Conservation (phyloP, 768 basidiomycete species). For the Rhizopogon sp. region DNA sequence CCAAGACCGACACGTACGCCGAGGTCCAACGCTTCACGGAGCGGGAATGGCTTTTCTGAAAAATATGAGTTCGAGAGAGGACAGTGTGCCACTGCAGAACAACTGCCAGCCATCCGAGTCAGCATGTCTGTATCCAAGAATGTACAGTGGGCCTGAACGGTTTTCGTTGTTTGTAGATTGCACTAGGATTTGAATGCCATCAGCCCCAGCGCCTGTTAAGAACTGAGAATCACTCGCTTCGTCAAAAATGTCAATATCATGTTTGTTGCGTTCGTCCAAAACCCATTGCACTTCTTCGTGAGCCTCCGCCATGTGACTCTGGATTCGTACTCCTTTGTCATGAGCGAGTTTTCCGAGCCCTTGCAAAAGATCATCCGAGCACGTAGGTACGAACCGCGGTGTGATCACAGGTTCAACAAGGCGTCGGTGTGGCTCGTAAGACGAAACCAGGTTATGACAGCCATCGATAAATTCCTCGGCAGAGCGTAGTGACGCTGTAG, state of each 20-base stretch:
- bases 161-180: constrained; percentile 54
- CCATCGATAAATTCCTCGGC: constrained; percentile 52
- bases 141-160: constrained; percentile 88
- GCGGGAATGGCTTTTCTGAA: constrained; percentile 61
- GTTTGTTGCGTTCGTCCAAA: constrained; percentile 45
- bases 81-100: constrained; percentile 77
- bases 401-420: constrained; percentile 82
- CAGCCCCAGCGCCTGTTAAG: neutral
- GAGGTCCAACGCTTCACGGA: constrained; percentile 63
- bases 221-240: constrained; percentile 33
- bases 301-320: constrained; percentile 83
- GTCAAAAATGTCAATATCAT: constrained; percentile 76
- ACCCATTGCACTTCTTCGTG: constrained; percentile 76
- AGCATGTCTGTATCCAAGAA: constrained; percentile 57
- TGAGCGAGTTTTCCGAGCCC: constrained; percentile 56
- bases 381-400: constrained; percentile 87
- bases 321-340: constrained; percentile 47
- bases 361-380: constrained; percentile 62
- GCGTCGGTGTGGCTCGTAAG: constrained; percentile 38
- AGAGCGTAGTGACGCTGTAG: constrained; percentile 41
- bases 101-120: constrained; percentile 38
- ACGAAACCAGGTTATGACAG: constrained; percentile 37
- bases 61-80: constrained; percentile 89
- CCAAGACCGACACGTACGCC: constrained; percentile 76
- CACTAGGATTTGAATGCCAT: constrained; percentile 32